Evolutionary conservation across 2,329 filamentous ascomycete genomes (phyloP).

Genomic region (Neofusicoccum laricinum): DNA sequence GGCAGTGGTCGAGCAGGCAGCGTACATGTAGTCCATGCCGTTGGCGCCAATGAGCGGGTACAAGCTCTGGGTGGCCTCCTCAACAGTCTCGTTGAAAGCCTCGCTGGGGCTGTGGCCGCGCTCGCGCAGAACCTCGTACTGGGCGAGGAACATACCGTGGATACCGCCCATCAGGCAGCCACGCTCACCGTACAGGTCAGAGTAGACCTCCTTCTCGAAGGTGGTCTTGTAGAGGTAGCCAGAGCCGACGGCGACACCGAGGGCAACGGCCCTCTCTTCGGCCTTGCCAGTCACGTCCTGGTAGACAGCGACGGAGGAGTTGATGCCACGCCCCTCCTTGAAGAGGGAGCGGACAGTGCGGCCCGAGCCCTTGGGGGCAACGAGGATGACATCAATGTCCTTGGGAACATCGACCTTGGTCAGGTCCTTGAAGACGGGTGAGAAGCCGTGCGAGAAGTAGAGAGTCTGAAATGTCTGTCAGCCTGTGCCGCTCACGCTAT

Average conservation of each 20-base stretch:
- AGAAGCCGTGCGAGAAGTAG: conserved; percentile 99
- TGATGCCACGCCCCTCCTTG: conserved; percentile 99
- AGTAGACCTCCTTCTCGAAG: conserved; percentile 99
- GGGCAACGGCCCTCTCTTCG: conserved; percentile 94
- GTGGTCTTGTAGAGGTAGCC: conserved; percentile 99
- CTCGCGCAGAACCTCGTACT: conserved; percentile 99
- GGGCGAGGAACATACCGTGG: conserved; percentile 99
- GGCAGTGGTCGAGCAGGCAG: conserved; percentile 97
- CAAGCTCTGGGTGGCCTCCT: conserved; percentile 97
- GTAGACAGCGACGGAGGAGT: conserved; percentile 97
- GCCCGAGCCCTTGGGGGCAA: conserved; percentile 97
- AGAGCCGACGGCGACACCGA: conserved; percentile 94
- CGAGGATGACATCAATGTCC: conserved; percentile 98
- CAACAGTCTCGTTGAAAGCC: conserved; percentile 99
- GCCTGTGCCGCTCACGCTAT: conserved; percentile 1
- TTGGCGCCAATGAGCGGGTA: conserved; percentile 97
- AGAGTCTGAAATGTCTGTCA: conserved; percentile 65
- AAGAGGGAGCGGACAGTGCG: conserved; percentile 98
- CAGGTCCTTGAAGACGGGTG: conserved; percentile 98
- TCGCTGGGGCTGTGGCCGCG: conserved; percentile 95
- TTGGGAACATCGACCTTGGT: conserved; percentile 97
- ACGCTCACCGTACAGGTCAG: conserved; percentile 98
- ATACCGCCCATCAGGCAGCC: conserved; percentile 99
- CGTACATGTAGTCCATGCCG: conserved; percentile 99
- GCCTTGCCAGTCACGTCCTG: conserved; percentile 98